Percentiles rank a stretch among this genome's conserved stretches.
Evolutionary conservation across 352 stramenopile species (phyloP).

Genomic region (Phytophthora fragariae): DNA sequence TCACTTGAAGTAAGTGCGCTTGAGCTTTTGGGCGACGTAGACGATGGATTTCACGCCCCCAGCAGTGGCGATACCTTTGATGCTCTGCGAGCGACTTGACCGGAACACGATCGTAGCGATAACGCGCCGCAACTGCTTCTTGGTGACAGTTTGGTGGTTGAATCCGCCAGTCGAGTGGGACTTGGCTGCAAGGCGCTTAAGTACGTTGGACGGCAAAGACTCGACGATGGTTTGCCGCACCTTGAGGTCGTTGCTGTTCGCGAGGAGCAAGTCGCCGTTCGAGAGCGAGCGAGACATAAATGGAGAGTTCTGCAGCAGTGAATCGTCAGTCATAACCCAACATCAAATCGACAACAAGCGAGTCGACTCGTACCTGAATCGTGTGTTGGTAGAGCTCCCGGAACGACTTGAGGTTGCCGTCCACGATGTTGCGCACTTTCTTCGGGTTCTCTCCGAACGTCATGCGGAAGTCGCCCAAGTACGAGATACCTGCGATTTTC

Average conservation of each 20-base stretch:
- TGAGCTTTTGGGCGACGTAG: slow-evolving; percentile 88
- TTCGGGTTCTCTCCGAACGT: slow-evolving; percentile 91
- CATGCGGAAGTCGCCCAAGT: slow-evolving; percentile 92
- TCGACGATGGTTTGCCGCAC: slow-evolving; percentile 55
- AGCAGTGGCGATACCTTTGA: slow-evolving; percentile 89
- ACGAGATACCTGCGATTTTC: slow-evolving; percentile 92
- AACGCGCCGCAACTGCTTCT: slow-evolving; percentile 72
- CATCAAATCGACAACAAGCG: neutral
- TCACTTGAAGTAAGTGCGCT: slow-evolving; percentile 81
- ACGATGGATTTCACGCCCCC: slow-evolving; percentile 80
- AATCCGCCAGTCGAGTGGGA: slow-evolving; percentile 32
- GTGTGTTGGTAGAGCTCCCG: slow-evolving; percentile 76
- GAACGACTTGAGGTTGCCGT: slow-evolving; percentile 84
- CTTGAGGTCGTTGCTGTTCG: slow-evolving; percentile 50
- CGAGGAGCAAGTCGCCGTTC: slow-evolving; percentile 53
- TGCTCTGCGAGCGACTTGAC: slow-evolving; percentile 90
- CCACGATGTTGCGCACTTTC: slow-evolving; percentile 93
- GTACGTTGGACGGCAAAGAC: slow-evolving; percentile 61
- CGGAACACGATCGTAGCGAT: slow-evolving; percentile 78
- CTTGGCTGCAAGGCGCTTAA: slow-evolving; percentile 44
- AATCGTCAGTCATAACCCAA: neutral
- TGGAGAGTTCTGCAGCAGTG: slow-evolving; percentile 56
- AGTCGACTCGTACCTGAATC: slow-evolving; percentile 58
- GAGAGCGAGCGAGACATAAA: slow-evolving; percentile 65
- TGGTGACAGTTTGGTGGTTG: slow-evolving; percentile 45